Conservation (phyloP, 139 green algal genomes). For the Haematococcus lacustris region DNA sequence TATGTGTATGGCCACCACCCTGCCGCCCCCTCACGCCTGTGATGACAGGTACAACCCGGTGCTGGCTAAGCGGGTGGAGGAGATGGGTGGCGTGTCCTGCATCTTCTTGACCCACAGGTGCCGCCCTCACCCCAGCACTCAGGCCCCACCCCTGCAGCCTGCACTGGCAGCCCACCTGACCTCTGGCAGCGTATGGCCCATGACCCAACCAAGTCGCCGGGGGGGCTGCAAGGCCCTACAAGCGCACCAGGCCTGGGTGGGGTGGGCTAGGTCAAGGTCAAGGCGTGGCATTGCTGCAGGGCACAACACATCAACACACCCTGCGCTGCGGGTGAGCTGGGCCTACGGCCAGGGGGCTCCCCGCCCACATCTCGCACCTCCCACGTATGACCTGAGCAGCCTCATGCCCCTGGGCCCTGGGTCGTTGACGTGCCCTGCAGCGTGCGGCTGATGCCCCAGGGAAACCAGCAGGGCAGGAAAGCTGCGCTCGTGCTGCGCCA, state of each 20-base stretch:
- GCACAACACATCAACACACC: no score
- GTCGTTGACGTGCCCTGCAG: no score
- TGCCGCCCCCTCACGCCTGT: background rate
- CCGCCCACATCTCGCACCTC: no score
- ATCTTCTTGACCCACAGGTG: constrained; percentile 75
- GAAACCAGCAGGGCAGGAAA: no score
- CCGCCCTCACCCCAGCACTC: no score
- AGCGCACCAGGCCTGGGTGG: background rate
- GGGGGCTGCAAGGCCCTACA: background rate
- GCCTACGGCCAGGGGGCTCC: no score
- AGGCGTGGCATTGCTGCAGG: background rate
- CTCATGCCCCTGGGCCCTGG: background rate
- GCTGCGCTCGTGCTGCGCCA: no score
- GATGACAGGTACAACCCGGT: constrained; percentile 43
- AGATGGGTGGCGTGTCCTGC: constrained; percentile 57
- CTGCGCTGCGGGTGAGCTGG: no score
- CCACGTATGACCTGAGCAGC: no score
- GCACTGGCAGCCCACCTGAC: background rate
- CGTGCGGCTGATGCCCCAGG: no score
- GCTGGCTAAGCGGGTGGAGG: constrained; percentile 51
- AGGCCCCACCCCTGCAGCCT: no score
- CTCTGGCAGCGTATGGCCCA: background rate
- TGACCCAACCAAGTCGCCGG: background rate
- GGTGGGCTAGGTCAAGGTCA: background rate
- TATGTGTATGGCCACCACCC: background rate